phyloP scores from a whole-genome alignment of 495 filamentous ascomycete species.

The Lichina pygmaea region DNA sequence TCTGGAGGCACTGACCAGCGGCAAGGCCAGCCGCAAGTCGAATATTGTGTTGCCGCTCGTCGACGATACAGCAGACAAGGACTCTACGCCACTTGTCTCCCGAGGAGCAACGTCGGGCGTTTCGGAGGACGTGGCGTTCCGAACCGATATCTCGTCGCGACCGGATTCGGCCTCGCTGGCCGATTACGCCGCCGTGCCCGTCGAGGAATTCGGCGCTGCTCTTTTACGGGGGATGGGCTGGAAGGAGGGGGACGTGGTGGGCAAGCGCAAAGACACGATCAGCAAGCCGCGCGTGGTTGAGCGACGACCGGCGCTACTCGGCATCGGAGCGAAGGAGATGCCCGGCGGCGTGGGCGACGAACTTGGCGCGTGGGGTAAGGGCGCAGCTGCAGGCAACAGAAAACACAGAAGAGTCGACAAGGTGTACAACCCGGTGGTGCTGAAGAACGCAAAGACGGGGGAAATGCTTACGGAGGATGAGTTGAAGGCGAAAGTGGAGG shows the following conservation, averaged over 20 bases:
- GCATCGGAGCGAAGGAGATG: slow-evolving; percentile 45
- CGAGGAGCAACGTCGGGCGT: slow-evolving; percentile 4
- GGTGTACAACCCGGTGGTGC: slow-evolving; percentile 36
- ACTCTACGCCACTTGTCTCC: background rate
- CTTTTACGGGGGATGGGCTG: slow-evolving; percentile 80
- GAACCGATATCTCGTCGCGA: slow-evolving; percentile 35
- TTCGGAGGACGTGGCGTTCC: slow-evolving; percentile 43
- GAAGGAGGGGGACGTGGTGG: slow-evolving; percentile 58
- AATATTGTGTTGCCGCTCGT: slow-evolving; percentile 31
- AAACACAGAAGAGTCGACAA: slow-evolving; percentile 15
- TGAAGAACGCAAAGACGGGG: slow-evolving; percentile 39
- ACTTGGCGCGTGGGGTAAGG: slow-evolving; percentile 46
- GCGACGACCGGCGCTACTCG: slow-evolving; percentile 51
- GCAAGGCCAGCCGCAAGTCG: slow-evolving; percentile 22
- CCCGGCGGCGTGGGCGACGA: slow-evolving; percentile 38
- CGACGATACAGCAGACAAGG: background rate
- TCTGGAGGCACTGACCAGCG: slow-evolving; percentile 47
- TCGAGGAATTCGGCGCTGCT: slow-evolving; percentile 81
- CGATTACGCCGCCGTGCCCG: slow-evolving; percentile 66
- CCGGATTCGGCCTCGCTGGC: slow-evolving; percentile 52
- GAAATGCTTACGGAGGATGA: slow-evolving; percentile 38
- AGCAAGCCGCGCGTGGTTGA: slow-evolving; percentile 23
- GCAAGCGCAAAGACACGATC: slow-evolving; percentile 21
- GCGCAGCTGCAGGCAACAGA: slow-evolving; percentile 21
- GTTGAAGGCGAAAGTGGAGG: slow-evolving; percentile 16